These are phyloP conservation scores for Flueggea neowawraea DNA, from an alignment of 441 rosid species.

Conservation along the genomic window DNA sequence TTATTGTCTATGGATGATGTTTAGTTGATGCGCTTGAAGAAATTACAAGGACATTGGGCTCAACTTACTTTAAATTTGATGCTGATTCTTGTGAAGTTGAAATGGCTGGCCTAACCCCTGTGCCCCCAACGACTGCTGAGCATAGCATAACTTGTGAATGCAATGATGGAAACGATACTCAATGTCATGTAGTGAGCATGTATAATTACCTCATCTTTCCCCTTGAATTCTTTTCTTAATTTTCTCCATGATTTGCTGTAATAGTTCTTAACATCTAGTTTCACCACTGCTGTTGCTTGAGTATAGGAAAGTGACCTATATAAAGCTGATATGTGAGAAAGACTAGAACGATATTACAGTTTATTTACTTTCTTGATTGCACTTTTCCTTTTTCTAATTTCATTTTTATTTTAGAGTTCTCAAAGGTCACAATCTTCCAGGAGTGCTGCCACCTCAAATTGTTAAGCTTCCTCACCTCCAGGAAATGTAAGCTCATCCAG, in stretches of 20 bases:
- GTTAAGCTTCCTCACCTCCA: conserved; percentile 63
- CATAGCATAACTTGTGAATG: conserved; percentile 43
- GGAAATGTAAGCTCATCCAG: conserved; percentile 42
- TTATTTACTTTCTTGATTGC: conserved; percentile 1
- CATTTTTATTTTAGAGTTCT: conserved; percentile 38
- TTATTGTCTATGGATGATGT: conserved; percentile 16
- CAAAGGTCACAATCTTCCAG: conserved; percentile 73
- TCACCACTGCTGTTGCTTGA: not conserved
- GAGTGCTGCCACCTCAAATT: conserved; percentile 73
- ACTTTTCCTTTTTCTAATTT: conserved; percentile 1
- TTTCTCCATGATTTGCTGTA: not conserved
- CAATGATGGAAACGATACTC: conserved; percentile 30
- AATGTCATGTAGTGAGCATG: conserved; percentile 55
- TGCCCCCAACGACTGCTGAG: conserved; percentile 29
- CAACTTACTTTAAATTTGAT: conserved; percentile 56
- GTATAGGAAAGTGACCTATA: not conserved
- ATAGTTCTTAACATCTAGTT: not conserved
- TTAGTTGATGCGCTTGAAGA: conserved; percentile 60
- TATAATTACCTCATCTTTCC: conserved; percentile 25
- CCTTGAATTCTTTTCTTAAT: not conserved
- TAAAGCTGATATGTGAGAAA: not conserved
- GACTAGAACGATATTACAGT: not conserved
- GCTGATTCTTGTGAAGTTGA: conserved; percentile 43
- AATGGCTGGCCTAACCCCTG: conserved; percentile 43
- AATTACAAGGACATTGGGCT: conserved; percentile 51